Evolutionary conservation across 176 grass and related monocot species (phyloP).

Genomic region (Phragmites australis): DNA sequence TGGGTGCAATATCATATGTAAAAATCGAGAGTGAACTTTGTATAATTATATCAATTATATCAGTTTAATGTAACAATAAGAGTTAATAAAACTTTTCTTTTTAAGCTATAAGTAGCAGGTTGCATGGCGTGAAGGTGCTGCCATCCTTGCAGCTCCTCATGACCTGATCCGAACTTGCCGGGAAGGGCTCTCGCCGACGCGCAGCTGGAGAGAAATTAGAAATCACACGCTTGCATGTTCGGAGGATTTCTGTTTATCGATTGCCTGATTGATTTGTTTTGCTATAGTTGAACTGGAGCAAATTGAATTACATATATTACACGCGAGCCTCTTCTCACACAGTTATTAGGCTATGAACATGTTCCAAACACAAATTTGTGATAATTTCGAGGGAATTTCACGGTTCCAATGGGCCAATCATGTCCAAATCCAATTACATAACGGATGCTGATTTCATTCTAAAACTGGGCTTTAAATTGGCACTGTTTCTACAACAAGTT

Average conservation of each 20-base stretch:
- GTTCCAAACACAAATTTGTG: neutral
- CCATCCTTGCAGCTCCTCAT: neutral
- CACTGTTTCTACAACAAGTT: no score
- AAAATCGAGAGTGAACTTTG: no score
- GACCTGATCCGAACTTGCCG: neutral
- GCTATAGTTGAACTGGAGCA: neutral
- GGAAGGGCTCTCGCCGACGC: neutral
- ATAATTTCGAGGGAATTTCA: neutral
- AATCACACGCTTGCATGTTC: neutral
- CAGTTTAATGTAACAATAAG: no score
- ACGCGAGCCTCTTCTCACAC: neutral
- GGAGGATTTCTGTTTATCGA: neutral
- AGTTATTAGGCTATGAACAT: neutral
- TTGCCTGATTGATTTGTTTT: neutral
- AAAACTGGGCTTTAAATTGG: no score
- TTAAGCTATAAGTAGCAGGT: neutral
- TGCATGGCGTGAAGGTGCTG: slow-evolving; percentile 4
- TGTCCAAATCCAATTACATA: no score
- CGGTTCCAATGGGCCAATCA: no score
- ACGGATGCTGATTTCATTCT: no score
- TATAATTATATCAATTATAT: no score
- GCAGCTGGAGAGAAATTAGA: neutral
- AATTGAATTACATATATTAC: neutral
- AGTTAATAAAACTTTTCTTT: no score
- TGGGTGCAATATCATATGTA: no score